Evolutionary conservation across 148 eudicot species (phyloP).

Genomic region (Pouteria glomerata): DNA sequence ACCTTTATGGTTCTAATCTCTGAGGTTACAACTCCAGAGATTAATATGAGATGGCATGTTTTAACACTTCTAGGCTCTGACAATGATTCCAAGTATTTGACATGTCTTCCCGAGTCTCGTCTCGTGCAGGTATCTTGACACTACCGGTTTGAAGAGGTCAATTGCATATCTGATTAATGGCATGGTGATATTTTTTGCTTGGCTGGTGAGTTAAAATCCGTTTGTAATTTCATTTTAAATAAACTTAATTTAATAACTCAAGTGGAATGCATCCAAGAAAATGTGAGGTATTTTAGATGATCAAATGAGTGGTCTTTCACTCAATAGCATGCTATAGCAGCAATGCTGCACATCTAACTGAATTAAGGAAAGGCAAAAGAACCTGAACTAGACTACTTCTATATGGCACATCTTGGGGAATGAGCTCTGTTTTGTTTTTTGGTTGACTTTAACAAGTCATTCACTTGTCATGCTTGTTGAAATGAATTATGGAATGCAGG

Average conservation of each 20-base stretch:
- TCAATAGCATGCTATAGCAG: not conserved
- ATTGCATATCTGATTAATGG: conserved; percentile 87
- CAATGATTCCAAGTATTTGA: not conserved
- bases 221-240: not conserved
- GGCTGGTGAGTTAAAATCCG: conserved; percentile 71
- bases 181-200: conserved; percentile 76
- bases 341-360: not conserved
- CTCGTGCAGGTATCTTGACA: conserved; percentile 79
- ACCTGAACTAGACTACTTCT: not conserved
- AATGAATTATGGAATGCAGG: conserved; percentile 56
- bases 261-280: not conserved
- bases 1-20: conserved; percentile 97
- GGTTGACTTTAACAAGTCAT: not conserved
- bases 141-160: conserved; percentile 87
- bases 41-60: conserved; percentile 91
- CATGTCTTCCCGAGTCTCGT: conserved; percentile 1
- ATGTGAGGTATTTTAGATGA: not conserved
- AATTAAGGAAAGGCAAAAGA: not conserved
- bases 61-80: not conserved
- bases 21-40: conserved; percentile 94
- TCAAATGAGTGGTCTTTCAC: not conserved
- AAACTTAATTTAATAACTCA: not conserved
- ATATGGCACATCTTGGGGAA: no score
- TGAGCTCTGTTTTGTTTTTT: not conserved
- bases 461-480: not conserved